Percentiles rank a stretch among this genome's conserved stretches.
phyloP scores from a whole-genome alignment of 2,329 filamentous ascomycete genomes.

The Fusarium napiforme region DNA sequence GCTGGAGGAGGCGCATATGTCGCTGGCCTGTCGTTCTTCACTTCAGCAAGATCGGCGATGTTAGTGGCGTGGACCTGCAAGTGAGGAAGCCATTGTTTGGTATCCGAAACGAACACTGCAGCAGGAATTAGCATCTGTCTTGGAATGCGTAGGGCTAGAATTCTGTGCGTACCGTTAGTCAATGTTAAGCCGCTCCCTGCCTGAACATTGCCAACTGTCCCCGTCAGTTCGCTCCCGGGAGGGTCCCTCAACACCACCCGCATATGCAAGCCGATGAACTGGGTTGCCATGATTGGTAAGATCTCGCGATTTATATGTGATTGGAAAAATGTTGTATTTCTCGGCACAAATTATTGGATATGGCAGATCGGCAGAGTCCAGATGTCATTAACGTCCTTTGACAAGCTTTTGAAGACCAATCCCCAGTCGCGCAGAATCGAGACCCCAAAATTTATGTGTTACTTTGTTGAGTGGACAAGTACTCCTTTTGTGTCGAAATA shows the following conservation, averaged over 20 bases:
- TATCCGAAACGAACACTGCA: constrained; percentile 54
- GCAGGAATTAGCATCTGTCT: constrained; percentile 12
- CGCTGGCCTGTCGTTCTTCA: constrained; percentile 48
- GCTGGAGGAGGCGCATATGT: constrained; percentile 42
- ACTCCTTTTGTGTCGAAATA: background rate
- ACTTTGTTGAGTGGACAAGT: background rate
- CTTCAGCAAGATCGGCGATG: constrained; percentile 58
- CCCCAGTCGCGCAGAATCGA: constrained; percentile 5
- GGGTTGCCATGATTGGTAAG: constrained; percentile 58
- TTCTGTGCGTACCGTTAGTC: constrained; percentile 70
- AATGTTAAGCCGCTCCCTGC: constrained; percentile 76
- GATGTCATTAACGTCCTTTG: constrained; percentile 38
- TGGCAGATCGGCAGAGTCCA: constrained; percentile 24
- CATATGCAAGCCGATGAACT: constrained; percentile 82
- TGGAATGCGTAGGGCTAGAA: background rate
- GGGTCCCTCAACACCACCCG: constrained; percentile 76
- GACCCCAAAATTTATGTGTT: background rate
- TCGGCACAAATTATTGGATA: constrained; percentile 23
- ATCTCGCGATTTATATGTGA: background rate
- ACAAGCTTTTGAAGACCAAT: constrained; percentile 2
- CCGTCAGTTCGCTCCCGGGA: constrained; percentile 71
- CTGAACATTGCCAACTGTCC: constrained; percentile 75
- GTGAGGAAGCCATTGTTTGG: constrained; percentile 55
- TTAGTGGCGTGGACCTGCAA: constrained; percentile 60
- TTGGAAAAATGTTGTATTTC: background rate